Conservation (phyloP, 495 filamentous ascomycete genomes). For the Bathelium albidoporum region DNA sequence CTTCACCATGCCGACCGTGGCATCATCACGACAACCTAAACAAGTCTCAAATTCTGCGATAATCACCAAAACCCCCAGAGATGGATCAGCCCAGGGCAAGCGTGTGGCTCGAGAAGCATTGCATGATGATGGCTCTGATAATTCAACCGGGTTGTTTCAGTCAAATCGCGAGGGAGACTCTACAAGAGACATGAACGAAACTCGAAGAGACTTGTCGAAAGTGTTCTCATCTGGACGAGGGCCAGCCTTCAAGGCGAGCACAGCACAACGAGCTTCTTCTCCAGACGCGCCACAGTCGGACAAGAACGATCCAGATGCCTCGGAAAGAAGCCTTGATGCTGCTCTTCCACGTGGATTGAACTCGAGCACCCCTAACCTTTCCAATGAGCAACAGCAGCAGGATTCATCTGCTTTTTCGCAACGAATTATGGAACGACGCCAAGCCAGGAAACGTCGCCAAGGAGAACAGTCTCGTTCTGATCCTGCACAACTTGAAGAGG, state of each 20-base stretch:
- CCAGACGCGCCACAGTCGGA: no score
- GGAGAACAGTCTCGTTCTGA: neutral
- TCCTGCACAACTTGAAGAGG: neutral
- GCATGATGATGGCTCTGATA: neutral
- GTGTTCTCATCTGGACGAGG: no score
- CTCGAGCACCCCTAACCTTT: neutral
- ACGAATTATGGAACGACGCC: neutral
- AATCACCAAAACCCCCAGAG: neutral
- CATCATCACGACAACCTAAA: neutral
- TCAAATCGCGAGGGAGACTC: no score
- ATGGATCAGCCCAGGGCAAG: neutral
- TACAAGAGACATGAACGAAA: neutral
- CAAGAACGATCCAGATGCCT: no score
- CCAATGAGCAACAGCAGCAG: neutral
- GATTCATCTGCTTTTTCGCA: neutral
- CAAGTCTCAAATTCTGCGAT: neutral
- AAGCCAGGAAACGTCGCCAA: neutral
- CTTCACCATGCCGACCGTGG: conserved; percentile 5
- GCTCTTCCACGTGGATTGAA: neutral
- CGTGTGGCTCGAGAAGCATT: neutral
- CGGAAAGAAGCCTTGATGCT: neutral
- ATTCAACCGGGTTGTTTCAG: no score
- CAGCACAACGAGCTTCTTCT: no score
- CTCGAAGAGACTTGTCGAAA: no score
- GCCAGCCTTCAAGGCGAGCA: no score